These are phyloP conservation scores for Citrus maxima DNA, from an alignment of 345 rosid genomes.

Conservation along the genomic window DNA sequence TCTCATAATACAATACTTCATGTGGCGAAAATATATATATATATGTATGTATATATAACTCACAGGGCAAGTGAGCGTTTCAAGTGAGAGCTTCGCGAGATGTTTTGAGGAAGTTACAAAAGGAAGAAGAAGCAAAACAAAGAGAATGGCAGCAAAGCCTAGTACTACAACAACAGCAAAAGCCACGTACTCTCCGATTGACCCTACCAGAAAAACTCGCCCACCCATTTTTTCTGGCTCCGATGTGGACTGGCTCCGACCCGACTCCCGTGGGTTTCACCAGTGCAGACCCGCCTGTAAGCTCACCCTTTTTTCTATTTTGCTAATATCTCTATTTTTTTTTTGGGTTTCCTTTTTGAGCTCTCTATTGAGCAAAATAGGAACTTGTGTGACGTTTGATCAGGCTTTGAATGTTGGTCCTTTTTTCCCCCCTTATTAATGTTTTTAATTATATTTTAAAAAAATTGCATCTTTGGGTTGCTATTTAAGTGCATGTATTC, in stretches of 20 bases:
- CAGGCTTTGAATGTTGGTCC: not conserved
- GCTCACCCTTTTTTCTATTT: not conserved
- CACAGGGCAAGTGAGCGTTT: not conserved
- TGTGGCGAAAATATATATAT: not conserved
- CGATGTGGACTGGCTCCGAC: slow-evolving; percentile 83
- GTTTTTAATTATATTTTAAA: no score
- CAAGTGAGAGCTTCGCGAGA: no score
- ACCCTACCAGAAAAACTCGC: slow-evolving; percentile 35
- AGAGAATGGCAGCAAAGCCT: slow-evolving; percentile 48
- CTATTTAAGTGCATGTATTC: not conserved
- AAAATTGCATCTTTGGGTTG: not conserved
- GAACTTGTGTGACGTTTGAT: not conserved
- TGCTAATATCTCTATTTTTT: not conserved
- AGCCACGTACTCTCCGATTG: slow-evolving; percentile 60
- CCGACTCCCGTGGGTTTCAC: slow-evolving; percentile 85
- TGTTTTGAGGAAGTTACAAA: not conserved
- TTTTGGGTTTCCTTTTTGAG: not conserved
- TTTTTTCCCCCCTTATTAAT: no score
- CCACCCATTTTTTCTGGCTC: slow-evolving; percentile 43
- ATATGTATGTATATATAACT: no score
- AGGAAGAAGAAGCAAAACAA: not conserved
- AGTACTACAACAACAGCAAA: slow-evolving; percentile 44
- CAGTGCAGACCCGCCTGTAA: slow-evolving; percentile 94
- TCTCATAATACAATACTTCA: no score
- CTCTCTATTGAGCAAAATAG: not conserved